Evolutionary conservation across 352 stramenopile genomes (phyloP).

Genomic region (Globisporangium solare): DNA sequence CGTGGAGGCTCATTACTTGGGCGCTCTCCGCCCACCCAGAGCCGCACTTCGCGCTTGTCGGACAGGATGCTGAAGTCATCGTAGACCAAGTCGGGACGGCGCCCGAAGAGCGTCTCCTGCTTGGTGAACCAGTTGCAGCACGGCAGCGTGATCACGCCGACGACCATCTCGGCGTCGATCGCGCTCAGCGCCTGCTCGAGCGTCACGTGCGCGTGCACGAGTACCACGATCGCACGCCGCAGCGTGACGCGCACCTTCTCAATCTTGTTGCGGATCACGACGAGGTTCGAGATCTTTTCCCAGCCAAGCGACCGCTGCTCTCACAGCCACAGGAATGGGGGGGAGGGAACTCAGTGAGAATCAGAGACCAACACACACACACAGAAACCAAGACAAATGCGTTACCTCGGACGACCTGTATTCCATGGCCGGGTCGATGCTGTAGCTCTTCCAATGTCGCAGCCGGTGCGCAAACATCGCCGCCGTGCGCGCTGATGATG

Average conservation of each 20-base stretch:
- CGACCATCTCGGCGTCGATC: slow-evolving; percentile 52
- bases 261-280: slow-evolving; percentile 80
- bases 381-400: too few relatives aligned
- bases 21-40: slow-evolving; percentile 25
- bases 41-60: slow-evolving; percentile 65
- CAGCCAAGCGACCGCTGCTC: slow-evolving; percentile 41
- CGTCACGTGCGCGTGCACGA: slow-evolving; percentile 81
- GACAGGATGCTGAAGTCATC: slow-evolving; percentile 82
- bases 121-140: slow-evolving; percentile 84
- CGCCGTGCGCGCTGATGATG: slow-evolving; percentile 60
- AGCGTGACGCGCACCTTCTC: slow-evolving; percentile 72
- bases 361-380: too few relatives aligned
- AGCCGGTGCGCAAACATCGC: slow-evolving; percentile 74
- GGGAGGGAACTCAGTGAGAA: not conserved
- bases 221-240: slow-evolving; percentile 51
- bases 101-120: slow-evolving; percentile 54
- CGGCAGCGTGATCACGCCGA: slow-evolving; percentile 64
- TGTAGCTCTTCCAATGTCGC: slow-evolving; percentile 72
- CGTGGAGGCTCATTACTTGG: not conserved
- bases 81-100: slow-evolving; percentile 62
- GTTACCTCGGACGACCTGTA: slow-evolving; percentile 36
- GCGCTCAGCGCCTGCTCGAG: slow-evolving; percentile 62
- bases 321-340: slow-evolving; percentile 1
- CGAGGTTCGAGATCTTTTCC: slow-evolving; percentile 53
- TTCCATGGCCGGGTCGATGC: slow-evolving; percentile 76